Evolutionary conservation across 805 yeast genomes (phyloP).

Genomic region (Hanseniaspora pseudoguilliermondii): DNA sequence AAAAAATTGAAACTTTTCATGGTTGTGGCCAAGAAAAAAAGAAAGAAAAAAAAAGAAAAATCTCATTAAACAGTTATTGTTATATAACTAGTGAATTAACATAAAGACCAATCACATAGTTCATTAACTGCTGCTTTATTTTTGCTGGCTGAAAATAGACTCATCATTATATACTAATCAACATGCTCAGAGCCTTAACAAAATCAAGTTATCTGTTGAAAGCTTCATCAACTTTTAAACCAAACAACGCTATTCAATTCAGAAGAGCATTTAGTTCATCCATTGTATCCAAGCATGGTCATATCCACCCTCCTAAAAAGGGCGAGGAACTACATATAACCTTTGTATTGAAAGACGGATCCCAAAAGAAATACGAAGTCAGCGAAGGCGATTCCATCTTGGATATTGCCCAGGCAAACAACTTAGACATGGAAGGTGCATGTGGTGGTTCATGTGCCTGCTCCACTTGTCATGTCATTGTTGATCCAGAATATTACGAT

Average conservation of each 20-base stretch:
- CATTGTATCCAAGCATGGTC: conserved; percentile 49
- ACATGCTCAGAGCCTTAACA: neutral
- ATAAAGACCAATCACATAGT: neutral
- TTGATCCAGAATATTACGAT: conserved; percentile 91
- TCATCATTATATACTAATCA: neutral
- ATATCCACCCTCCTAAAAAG: conserved; percentile 75
- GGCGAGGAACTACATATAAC: conserved; percentile 86
- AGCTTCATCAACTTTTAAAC: neutral
- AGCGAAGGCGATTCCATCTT: conserved; percentile 83
- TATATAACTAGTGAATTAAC: neutral
- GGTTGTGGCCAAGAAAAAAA: neutral
- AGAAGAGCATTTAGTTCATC: neutral
- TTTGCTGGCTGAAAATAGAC: neutral
- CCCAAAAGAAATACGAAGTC: conserved; percentile 68
- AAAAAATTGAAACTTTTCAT: neutral
- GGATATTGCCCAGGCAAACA: conserved; percentile 89
- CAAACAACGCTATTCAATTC: too few relatives aligned
- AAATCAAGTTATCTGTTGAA: neutral
- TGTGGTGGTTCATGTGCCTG: conserved; percentile 99
- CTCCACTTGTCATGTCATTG: conserved; percentile 92
- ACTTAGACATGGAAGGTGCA: conserved; percentile 94
- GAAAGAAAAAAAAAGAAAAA: neutral
- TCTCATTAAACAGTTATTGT: neutral
- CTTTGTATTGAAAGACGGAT: conserved; percentile 83
- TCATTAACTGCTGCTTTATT: neutral